Conservation (phyloP, 1,284 basidiomycete genomes). For the Ustilago curta region DNA sequence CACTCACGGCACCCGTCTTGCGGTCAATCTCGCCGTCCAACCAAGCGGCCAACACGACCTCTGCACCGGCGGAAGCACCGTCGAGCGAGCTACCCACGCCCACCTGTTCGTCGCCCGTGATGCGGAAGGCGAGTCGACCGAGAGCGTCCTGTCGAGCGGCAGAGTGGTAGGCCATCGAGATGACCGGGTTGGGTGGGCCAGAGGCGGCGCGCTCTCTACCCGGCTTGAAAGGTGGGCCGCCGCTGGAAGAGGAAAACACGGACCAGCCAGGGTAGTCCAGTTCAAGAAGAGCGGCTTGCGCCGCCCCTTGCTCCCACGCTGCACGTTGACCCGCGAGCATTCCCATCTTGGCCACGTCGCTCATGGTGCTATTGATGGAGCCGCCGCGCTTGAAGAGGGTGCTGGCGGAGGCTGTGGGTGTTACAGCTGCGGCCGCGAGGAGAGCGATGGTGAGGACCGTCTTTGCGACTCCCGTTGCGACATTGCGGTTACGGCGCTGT, state of each 20-base stretch:
- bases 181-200: constrained; percentile 42
- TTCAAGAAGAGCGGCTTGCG: constrained; percentile 64
- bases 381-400: constrained; percentile 21
- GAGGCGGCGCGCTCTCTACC: constrained; percentile 17
- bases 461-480: constrained; percentile 14
- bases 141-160: constrained; percentile 50
- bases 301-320: constrained; percentile 66
- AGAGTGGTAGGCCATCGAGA: constrained; percentile 58
- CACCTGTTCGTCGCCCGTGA: constrained; percentile 62
- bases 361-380: constrained; percentile 57
- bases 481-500: constrained; percentile 23
- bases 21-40: constrained; percentile 55
- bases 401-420: constrained; percentile 13
- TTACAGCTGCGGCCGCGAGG: constrained; percentile 10
- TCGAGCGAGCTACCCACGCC: constrained; percentile 59
- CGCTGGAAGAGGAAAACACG: constrained; percentile 48
- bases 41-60: constrained; percentile 62
- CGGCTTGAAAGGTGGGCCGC: constrained; percentile 53
- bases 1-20: constrained; percentile 24
- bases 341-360: constrained; percentile 50
- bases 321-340: constrained; percentile 60
- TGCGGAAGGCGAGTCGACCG: constrained; percentile 59
- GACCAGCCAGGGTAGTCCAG: constrained; percentile 55
- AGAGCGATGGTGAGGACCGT: constrained; percentile 19
- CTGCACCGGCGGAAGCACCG: constrained; percentile 58